These are phyloP conservation scores for Clavaria fumosa DNA, from an alignment of 768 basidiomycete species.

Conservation along the genomic window DNA sequence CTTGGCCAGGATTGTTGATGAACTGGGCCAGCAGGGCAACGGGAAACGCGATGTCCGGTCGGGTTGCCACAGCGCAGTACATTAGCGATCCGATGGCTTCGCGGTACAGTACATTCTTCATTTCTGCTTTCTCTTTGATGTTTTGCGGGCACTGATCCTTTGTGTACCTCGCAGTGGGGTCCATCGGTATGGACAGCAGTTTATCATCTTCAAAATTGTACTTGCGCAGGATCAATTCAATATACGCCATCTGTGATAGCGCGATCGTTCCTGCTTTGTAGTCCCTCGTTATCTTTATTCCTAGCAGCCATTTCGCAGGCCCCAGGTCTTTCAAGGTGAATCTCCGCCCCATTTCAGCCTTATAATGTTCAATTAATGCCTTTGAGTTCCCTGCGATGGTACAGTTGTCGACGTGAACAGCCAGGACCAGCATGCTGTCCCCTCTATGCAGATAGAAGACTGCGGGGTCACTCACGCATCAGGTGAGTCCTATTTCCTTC, in stretches of 20 bases:
- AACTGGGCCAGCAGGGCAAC: conserved; percentile 19
- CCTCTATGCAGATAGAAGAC: conserved; percentile 13
- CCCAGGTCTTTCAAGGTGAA: conserved; percentile 14
- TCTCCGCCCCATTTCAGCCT: conserved; percentile 11
- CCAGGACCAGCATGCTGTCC: conserved; percentile 10
- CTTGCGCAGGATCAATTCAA: conserved; percentile 15
- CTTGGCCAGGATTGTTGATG: conserved; percentile 16
- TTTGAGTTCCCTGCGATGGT: conserved; percentile 13
- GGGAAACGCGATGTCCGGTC: conserved; percentile 21
- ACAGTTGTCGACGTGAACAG: conserved; percentile 22
- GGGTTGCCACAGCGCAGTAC: conserved; percentile 19
- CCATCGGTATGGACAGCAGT: conserved; percentile 16
- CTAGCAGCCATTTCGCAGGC: conserved; percentile 9
- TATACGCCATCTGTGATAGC: conserved; percentile 19
- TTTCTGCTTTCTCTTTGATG: conserved; percentile 11
- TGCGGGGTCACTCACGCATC: conserved; percentile 13
- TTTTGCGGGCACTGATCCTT: conserved; percentile 12
- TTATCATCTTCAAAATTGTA: conserved; percentile 15
- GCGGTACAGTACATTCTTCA: conserved; percentile 16
- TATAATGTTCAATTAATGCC: conserved; percentile 12
- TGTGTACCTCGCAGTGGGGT: conserved; percentile 11
- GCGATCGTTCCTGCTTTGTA: conserved; percentile 9
- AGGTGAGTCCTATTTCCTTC: conserved; percentile 10
- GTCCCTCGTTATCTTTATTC: conserved; percentile 10
- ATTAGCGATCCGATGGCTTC: conserved; percentile 19